Evolutionary conservation across 78 protist species (phyloP).

Genomic region (Bigelowiella natans): DNA sequence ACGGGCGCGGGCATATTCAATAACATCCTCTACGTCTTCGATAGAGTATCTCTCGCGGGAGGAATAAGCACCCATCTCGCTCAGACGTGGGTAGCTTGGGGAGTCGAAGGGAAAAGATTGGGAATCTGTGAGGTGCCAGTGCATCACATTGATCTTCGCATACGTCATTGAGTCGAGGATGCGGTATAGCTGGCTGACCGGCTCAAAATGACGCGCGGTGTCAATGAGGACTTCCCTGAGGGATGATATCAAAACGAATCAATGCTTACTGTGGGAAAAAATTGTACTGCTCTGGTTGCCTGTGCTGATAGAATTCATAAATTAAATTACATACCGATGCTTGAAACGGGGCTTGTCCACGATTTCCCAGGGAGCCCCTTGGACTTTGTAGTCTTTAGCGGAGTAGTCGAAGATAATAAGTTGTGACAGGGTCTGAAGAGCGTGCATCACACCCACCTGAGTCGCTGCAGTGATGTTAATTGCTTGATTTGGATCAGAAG

Average conservation of each 20-base stretch:
- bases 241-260: no score
- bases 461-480: slow-evolving; percentile 33
- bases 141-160: slow-evolving; percentile 66
- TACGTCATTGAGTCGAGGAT: slow-evolving; percentile 56
- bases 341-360: slow-evolving; percentile 67
- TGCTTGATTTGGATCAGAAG: background rate
- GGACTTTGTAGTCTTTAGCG: background rate
- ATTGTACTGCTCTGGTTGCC: no score
- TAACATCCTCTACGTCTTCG: slow-evolving; percentile 49
- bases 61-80: slow-evolving; percentile 49
- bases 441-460: slow-evolving; percentile 64
- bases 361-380: slow-evolving; percentile 5
- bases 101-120: slow-evolving; percentile 68
- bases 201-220: slow-evolving; percentile 70
- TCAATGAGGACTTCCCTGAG: slow-evolving; percentile 83
- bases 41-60: slow-evolving; percentile 49
- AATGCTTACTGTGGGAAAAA: no score
- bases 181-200: slow-evolving; percentile 37
- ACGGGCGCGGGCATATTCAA: slow-evolving; percentile 56
- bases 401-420: slow-evolving; percentile 42
- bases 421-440: slow-evolving; percentile 76
- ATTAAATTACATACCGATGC: no score
- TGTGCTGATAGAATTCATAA: no score
- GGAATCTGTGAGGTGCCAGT: slow-evolving; percentile 82
- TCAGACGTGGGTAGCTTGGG: slow-evolving; percentile 38